Percentiles rank a stretch among this genome's conserved stretches.
Evolutionary conservation across 768 basidiomycete species (phyloP).

Genomic region (Trametes cubensis): DNA sequence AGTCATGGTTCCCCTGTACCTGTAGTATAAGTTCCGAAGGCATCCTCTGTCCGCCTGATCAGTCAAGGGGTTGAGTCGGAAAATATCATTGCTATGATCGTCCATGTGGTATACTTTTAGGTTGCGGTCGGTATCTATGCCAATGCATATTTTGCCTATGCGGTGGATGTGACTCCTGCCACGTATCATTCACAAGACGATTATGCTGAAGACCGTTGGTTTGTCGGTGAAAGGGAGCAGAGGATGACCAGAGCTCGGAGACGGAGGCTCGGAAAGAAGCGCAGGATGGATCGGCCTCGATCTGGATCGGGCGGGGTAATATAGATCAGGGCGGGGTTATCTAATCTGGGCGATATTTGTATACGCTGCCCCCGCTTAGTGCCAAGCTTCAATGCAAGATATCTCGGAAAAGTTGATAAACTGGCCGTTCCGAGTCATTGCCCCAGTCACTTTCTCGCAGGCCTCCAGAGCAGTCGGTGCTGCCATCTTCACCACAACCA

Average conservation of each 20-base stretch:
- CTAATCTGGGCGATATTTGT: conserved; percentile 18
- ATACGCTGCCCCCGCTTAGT: neutral
- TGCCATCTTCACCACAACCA: neutral
- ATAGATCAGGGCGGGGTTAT: conserved; percentile 8
- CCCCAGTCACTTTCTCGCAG: conserved; percentile 1
- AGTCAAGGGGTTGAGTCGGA: too few species aligned
- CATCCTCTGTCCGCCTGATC: too few species aligned
- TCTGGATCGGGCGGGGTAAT: neutral
- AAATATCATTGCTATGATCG: too few species aligned
- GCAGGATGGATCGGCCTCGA: conserved; percentile 1
- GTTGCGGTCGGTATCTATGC: too few species aligned
- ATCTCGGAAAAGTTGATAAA: conserved; percentile 18
- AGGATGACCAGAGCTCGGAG: neutral
- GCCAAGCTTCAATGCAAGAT: neutral
- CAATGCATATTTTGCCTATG: neutral
- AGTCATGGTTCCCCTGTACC: neutral
- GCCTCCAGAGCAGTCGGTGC: neutral
- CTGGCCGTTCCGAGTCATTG: conserved; percentile 23
- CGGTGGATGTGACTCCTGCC: neutral
- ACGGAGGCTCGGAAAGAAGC: conserved; percentile 10
- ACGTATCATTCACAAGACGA: neutral
- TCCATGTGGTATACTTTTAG: too few species aligned
- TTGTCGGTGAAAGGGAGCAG: conserved; percentile 12
- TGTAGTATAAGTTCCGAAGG: neutral
- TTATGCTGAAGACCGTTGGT: neutral